Evolutionary conservation across 2,329 filamentous ascomycete species (phyloP), one percentile per base, ranked within the genome.

Genomic region (Aspergillus fischeri): DNA sequence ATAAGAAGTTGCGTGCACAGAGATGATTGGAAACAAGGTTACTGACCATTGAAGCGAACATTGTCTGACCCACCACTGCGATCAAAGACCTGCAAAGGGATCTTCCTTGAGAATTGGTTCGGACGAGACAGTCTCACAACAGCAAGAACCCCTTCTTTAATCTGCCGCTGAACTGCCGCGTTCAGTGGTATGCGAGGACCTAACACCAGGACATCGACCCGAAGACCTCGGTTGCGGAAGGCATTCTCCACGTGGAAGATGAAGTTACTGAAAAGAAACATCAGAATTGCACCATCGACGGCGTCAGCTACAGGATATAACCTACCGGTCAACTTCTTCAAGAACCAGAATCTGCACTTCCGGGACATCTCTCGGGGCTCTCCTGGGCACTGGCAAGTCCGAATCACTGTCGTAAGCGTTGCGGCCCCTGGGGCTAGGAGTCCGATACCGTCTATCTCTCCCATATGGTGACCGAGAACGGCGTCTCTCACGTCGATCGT

Each of bases 301-400:
- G 48, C 53, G 27, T 57, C 20, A 25, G 49, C 21, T 10, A 35
- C 54, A 14, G 38, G 20, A 14, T 41, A 48, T 20, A 52, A 57
- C 73, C 61, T 60, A 80, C 79, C 77, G 81, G 58, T 88, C 85
- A 11, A 95, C 82, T 63, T 92, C 86, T 62, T 93, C 87, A 48
- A 93, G 80, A 4, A 95, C 83, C 28, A 97, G 84, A 29, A 97
- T 85, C 71, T 97, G 92, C 17, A 97, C 89, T 65, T 97, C 92
- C 2, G 93, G 92, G 24, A 97, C 86, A 62, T 94, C 86, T 56
- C 83, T 79, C 4, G 90, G 86, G 57, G 86, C 84, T 56, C 92
- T 83, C 55, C 86, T 84, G 47, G 91, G 90, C 7, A 96, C 83
- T 29, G 89, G 87, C 11, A 92, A 78, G 38, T 84, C 83, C 42